Base-by-base conservation (phyloP, 345 rosid species). In the Adansonia digitata region DNA sequence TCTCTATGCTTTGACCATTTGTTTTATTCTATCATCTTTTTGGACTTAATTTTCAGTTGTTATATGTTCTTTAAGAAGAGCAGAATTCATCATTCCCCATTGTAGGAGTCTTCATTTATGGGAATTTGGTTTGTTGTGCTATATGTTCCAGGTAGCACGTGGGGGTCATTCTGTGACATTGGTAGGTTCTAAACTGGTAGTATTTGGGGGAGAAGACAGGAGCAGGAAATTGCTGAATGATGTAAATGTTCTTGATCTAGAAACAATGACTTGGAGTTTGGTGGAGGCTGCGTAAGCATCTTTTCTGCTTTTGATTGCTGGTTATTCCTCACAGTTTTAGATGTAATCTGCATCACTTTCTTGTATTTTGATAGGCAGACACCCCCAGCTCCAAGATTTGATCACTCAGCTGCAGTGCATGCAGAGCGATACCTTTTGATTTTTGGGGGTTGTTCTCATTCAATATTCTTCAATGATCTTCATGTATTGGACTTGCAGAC, bases 361-460 rank as follows among this genome's bases (percentile, higher is more conserved):
- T 65, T 83, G 66, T 73, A 39, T 75, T 69, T 83, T 85, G 80
- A 88, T 84, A 95, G 99, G 92, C 97, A 87, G 94, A 87, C 88
- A 73, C 81, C 93, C 85, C 99, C 99, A 77, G 90, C 92, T 85
- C 93, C 98, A 40, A 90, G 98, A 86, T 95, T 90, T 85, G 99
- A 95, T 78, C 99, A 95, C 87, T 83, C 92, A 79, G 91, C 99
- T 84, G 87, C 97, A 39, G 75, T 90, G 59, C 87, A 90, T 75
- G 84, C 88, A 2, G 87, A 86, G 13, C 91, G 86, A 55, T 95
- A 95, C 85, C 96, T 95, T 78, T 49, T 95, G 66, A 82, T 95
- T 72, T 95, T 95, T 74, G 97, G 99, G 60, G 99, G 99, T 57
- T 93, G 98, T 81, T 95, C 99, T 66, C 96, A 95, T 86, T 95